These are phyloP conservation scores for Aspergillaceae sp. DNA, from an alignment of 2,329 filamentous ascomycete genomes.

Conservation along the genomic window DNA sequence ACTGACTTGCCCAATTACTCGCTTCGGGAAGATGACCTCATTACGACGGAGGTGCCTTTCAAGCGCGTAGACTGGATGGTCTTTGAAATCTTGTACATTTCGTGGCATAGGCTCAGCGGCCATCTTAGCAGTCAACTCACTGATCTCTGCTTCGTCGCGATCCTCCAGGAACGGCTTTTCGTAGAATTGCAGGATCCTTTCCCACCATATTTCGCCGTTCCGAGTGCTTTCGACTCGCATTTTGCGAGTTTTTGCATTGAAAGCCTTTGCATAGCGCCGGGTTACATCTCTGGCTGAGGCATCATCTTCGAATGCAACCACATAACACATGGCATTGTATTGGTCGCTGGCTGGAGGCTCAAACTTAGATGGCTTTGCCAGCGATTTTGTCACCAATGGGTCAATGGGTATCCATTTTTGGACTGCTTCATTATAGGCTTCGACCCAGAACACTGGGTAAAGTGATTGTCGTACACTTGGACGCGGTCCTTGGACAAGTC, in stretches of 20 bases:
- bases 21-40: slow-evolving; percentile 68
- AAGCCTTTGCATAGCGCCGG: slow-evolving; percentile 75
- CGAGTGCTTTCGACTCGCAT: slow-evolving; percentile 63
- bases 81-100: slow-evolving; percentile 79
- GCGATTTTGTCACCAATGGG: slow-evolving; percentile 68
- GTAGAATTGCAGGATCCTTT: slow-evolving; percentile 35
- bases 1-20: slow-evolving; percentile 69
- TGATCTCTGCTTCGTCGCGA: slow-evolving; percentile 75
- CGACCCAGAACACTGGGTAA: slow-evolving; percentile 88
- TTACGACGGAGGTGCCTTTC: slow-evolving; percentile 76
- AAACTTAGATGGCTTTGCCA: slow-evolving; percentile 65
- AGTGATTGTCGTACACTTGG: slow-evolving; percentile 57
- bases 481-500: slow-evolving; percentile 24
- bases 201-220: slow-evolving; percentile 50
- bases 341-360: slow-evolving; percentile 75
- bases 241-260: slow-evolving; percentile 80
- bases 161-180: slow-evolving; percentile 45
- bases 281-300: slow-evolving; percentile 77
- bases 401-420: slow-evolving; percentile 92
- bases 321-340: slow-evolving; percentile 72
- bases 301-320: slow-evolving; percentile 74
- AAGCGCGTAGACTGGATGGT: slow-evolving; percentile 74
- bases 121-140: slow-evolving; percentile 61
- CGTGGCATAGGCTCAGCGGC: slow-evolving; percentile 75
- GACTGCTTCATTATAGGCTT: slow-evolving; percentile 74